phyloP scores from a whole-genome alignment of 2,329 filamentous ascomycete genomes.

The Atkinsonella hypoxylon region DNA sequence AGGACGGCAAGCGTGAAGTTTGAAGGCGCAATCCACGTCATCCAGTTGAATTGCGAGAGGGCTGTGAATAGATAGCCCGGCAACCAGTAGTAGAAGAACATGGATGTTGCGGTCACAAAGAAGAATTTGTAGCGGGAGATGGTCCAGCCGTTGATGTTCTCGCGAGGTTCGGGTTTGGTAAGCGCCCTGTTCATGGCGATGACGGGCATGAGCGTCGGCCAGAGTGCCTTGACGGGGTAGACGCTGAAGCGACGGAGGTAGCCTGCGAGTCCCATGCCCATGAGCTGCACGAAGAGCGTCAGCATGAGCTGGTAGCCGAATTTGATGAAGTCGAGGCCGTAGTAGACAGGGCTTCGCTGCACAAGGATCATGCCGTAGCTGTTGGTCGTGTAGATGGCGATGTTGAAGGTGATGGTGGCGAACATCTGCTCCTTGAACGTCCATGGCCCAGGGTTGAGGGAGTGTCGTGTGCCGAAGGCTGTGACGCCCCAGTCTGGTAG shows the following conservation, averaged over 20 bases:
- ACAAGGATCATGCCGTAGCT: conserved; percentile 35
- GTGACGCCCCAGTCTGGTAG: conserved; percentile 34
- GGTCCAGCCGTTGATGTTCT: conserved; percentile 21
- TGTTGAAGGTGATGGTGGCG: conserved; percentile 47
- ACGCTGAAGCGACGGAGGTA: conserved; percentile 37
- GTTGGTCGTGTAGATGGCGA: conserved; percentile 32
- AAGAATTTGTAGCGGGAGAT: conserved; percentile 36
- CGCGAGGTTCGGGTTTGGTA: conserved; percentile 16
- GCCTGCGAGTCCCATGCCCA: conserved; percentile 44
- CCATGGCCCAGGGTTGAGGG: conserved; percentile 41
- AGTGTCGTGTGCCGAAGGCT: conserved; percentile 27
- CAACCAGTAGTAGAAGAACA: conserved; percentile 43
- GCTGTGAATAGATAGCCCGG: conserved; percentile 37
- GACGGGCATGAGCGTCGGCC: conserved; percentile 37
- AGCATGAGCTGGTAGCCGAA: conserved; percentile 36
- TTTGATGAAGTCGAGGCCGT: conserved; percentile 25
- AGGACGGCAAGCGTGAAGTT: conserved; percentile 28
- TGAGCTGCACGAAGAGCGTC: conserved; percentile 34
- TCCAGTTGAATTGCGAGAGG: conserved; percentile 39
- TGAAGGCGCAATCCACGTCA: conserved; percentile 40
- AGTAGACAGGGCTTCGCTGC: conserved; percentile 32
- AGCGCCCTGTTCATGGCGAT: conserved; percentile 36
- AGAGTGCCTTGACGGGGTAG: conserved; percentile 37
- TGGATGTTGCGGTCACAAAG: conserved; percentile 25
- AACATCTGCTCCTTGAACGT: conserved; percentile 48